These are phyloP conservation scores for Withania somnifera DNA, from an alignment of 305 asterid genomes.

Conservation along the genomic window DNA sequence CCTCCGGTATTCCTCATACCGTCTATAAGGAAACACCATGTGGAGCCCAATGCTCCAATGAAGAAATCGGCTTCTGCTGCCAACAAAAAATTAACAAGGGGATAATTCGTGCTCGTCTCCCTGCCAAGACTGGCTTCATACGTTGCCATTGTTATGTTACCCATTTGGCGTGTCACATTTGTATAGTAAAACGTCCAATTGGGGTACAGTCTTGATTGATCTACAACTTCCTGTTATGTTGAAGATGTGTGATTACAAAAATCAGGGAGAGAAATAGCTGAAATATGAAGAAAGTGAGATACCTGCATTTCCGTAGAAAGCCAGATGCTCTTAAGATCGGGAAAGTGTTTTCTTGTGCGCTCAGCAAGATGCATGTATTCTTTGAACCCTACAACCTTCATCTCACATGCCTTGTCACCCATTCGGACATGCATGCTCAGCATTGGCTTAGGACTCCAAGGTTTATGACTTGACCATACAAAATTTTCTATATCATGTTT, in stretches of 20 bases:
- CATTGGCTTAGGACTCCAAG: conserved; percentile 79
- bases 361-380: conserved; percentile 70
- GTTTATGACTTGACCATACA: conserved; percentile 75
- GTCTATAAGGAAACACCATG: conserved; percentile 85
- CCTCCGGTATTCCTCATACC: conserved; percentile 95
- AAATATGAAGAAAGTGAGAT: not conserved
- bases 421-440: conserved; percentile 85
- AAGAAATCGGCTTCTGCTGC: conserved; percentile 89
- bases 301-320: conserved; percentile 99
- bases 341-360: conserved; percentile 55
- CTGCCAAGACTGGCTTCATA: conserved; percentile 89
- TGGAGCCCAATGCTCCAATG: conserved; percentile 84
- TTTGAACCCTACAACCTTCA: conserved; percentile 76
- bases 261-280: not conserved
- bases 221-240: conserved; percentile 54
- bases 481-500: conserved; percentile 41
- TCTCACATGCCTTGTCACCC: conserved; percentile 96
- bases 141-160: conserved; percentile 70
- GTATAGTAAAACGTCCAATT: conserved; percentile 79
- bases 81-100: conserved; percentile 87
- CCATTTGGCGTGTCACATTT: conserved; percentile 68
- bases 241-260: not conserved
- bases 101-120: conserved; percentile 82
- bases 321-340: conserved; percentile 65
- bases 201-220: conserved; percentile 35